A percentile compares a stretch with the other conserved stretches of the same genome.
Evolutionary conservation across 2,329 filamentous ascomycete genomes (phyloP).

Genomic region (Fusarium oxysporum): DNA sequence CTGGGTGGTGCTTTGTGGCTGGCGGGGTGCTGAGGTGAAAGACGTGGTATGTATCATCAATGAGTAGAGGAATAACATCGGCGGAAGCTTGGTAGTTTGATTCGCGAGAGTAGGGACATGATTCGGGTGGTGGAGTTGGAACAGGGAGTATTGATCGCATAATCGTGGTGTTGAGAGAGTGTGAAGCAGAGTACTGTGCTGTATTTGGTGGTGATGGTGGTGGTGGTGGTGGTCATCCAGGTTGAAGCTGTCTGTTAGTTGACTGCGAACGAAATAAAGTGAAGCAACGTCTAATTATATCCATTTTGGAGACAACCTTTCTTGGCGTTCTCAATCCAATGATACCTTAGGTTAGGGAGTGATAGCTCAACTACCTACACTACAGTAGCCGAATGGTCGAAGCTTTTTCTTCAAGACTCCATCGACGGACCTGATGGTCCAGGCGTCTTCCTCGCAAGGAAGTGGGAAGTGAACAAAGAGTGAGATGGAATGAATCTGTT

Average conservation of each 20-base stretch:
- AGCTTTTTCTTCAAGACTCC: background rate
- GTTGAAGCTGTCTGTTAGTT: conserved; percentile 10
- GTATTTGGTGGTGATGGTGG: background rate
- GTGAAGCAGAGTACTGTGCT: background rate
- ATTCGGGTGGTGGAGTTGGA: conserved; percentile 45
- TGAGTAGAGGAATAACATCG: conserved; percentile 52
- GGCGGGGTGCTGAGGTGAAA: conserved; percentile 51
- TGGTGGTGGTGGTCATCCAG: background rate
- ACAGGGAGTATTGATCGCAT: conserved; percentile 36
- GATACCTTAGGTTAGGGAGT: background rate
- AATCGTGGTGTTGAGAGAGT: background rate
- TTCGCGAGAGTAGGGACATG: conserved; percentile 44
- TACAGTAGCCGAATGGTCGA: conserved; percentile 5
- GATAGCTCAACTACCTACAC: background rate
- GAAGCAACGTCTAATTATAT: conserved; percentile 22
- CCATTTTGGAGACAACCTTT: conserved; percentile 15
- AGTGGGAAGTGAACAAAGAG: background rate
- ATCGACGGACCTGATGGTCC: background rate
- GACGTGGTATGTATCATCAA: conserved; percentile 52
- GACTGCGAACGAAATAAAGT: background rate
- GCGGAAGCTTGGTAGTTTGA: conserved; percentile 48
- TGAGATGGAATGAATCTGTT: background rate
- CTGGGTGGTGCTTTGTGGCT: conserved; percentile 49
- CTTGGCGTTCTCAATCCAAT: background rate
- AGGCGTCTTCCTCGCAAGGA: background rate